Evolutionary conservation across 805 yeast species (phyloP).

Genomic region (Pichia rugopelliculosa): DNA sequence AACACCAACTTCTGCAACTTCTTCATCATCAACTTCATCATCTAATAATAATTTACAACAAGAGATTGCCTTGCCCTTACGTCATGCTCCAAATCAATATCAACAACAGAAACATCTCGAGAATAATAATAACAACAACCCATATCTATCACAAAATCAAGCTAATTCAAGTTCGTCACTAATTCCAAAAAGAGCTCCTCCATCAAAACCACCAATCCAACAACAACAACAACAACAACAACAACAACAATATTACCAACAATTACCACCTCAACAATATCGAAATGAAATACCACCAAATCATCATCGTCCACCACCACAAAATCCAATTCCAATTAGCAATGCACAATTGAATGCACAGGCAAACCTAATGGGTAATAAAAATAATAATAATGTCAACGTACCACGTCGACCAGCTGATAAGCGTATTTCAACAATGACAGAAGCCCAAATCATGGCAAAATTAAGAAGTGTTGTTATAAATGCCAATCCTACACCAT

Average conservation of each 20-base stretch:
- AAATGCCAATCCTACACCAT: slow-evolving; percentile 77
- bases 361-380: slow-evolving; percentile 12
- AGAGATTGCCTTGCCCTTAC: slow-evolving; percentile 5
- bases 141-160: neutral
- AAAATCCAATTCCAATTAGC: slow-evolving; percentile 3
- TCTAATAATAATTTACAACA: neutral
- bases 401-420: slow-evolving; percentile 28
- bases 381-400: neutral
- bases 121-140: neutral
- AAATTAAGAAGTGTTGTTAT: slow-evolving; percentile 77
- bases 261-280: slow-evolving; percentile 8
- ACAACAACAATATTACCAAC: slow-evolving; percentile 9
- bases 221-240: slow-evolving; percentile 6
- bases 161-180: neutral
- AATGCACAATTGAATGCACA: slow-evolving; percentile 19
- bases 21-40: neutral
- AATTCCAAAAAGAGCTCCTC: slow-evolving; percentile 7
- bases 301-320: slow-evolving; percentile 1
- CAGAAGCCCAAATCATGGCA: slow-evolving; percentile 82
- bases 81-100: slow-evolving; percentile 17
- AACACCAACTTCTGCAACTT: slow-evolving; percentile 7
- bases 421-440: slow-evolving; percentile 53
- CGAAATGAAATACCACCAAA: neutral
- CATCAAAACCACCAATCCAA: slow-evolving; percentile 1
- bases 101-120: neutral